Base-by-base conservation (phyloP, 108 stramenopile species). In the Parmales sp. region DNA sequence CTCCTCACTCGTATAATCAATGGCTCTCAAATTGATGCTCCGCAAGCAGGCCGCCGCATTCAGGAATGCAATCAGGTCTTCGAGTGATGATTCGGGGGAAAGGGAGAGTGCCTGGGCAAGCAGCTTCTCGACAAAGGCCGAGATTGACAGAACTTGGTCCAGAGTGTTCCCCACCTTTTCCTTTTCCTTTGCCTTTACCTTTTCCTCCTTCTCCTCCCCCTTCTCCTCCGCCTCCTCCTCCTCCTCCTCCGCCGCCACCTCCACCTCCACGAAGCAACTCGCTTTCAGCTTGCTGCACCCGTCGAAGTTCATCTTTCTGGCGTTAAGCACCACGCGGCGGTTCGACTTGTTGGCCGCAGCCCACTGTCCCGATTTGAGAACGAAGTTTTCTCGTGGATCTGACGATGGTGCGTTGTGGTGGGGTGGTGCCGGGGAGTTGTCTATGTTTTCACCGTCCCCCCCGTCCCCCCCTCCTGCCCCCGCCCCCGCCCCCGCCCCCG, bases 31-130 rank as follows among this genome's bases (percentile, higher is more conserved):
- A 39, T 86, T 75, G 5, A 95, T 36, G 16, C 65, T 68, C 25
- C 86, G 75, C 51, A 95, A 80, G 38, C 83, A 74, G 49, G 89
- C 88, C 26, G 86, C 75, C 60, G 82, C 69, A 71, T 96, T 91
- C 51, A 96, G 77, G 74, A 95, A 95, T 13, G 83, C 68, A 48
- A 90, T 79, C 50, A 95, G 86, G 18, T 74, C 75, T 19, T 83
- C 70, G 18, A 86, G 87, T 34, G 82, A 73, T 22, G 80, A 79
- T 25, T 86, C 83, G 6, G 87, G 66, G 43, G 82, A 80, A 51
- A 95, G 85, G 8, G 88, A 80, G 5, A 88, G 76, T 16, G 86
- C 82, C 49, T 51, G 76, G 9, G 71, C 36, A 18, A 91, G 75
- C 3, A 91, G 63, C 16, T 74, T 73, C 66, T 86, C 87, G 0